Evolutionary conservation across 2,329 filamentous ascomycete genomes (phyloP).

Genomic region (Zarea fungicola): DNA sequence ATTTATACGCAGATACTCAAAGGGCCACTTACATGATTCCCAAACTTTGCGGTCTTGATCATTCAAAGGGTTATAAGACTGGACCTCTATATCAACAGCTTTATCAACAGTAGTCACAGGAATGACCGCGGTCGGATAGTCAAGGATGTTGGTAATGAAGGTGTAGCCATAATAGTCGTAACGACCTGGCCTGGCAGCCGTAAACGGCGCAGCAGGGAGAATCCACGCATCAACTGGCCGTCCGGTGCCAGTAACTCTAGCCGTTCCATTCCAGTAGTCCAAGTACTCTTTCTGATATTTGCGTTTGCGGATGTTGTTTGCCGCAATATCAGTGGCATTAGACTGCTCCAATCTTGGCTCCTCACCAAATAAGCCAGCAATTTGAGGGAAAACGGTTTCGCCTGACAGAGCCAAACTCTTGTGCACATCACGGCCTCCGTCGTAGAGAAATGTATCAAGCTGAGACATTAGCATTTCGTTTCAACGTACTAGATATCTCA

Average conservation of each 20-base stretch:
- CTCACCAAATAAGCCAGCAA: neutral
- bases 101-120: conserved; percentile 37
- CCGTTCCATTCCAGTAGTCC: conserved; percentile 8
- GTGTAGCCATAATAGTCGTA: conserved; percentile 26
- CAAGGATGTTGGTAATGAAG: conserved; percentile 29
- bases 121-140: conserved; percentile 34
- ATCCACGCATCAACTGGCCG: conserved; percentile 29
- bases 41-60: neutral
- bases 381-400: neutral
- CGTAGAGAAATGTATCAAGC: neutral
- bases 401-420: neutral
- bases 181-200: conserved; percentile 30
- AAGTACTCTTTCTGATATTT: conserved; percentile 8
- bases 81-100: conserved; percentile 4
- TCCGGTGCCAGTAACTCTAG: neutral
- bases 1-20: neutral
- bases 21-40: neutral
- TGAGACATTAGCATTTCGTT: too few relatives aligned
- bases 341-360: neutral
- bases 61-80: too few relatives aligned
- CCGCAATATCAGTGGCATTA: conserved; percentile 3
- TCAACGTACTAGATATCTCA: too few relatives aligned
- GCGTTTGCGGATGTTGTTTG: neutral
- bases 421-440: conserved; percentile 1
- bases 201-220: conserved; percentile 32